These are phyloP conservation scores for Leersia perrieri DNA, from an alignment of 176 grass and related monocot species.

Conservation along the genomic window DNA sequence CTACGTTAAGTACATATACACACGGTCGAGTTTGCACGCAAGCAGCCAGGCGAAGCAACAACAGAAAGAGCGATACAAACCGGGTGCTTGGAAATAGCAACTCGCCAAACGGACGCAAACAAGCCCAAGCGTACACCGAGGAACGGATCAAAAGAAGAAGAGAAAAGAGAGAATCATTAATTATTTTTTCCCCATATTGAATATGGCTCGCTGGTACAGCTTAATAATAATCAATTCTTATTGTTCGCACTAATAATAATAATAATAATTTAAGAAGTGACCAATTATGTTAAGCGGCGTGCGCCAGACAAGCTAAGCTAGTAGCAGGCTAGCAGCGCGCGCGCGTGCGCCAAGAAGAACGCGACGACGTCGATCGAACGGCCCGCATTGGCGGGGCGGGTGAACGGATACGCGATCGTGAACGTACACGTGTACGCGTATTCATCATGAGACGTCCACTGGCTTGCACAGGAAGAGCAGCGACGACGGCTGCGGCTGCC, in stretches of 20 bases:
- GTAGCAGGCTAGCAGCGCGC: conserved; percentile 18
- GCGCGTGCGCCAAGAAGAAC: neutral
- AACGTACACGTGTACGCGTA: neutral
- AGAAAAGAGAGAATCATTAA: conserved; percentile 14
- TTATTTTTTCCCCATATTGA: conserved; percentile 16
- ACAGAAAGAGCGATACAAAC: conserved; percentile 44
- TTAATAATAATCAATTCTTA: conserved; percentile 10
- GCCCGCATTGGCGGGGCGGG: neutral
- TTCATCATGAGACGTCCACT: conserved; percentile 79
- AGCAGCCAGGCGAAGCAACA: conserved; percentile 44
- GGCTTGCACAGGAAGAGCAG: conserved; percentile 87
- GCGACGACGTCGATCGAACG: neutral
- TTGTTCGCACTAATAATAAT: neutral
- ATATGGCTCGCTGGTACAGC: conserved; percentile 35
- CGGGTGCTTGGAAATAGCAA: conserved; percentile 34
- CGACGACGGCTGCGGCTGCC: conserved; percentile 57
- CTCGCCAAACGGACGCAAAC: conserved; percentile 41
- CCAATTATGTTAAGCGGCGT: conserved; percentile 15
- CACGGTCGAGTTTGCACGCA: conserved; percentile 25
- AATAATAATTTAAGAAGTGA: too few species aligned
- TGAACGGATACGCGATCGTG: neutral
- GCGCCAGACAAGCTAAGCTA: neutral
- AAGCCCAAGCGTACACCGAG: conserved; percentile 29
- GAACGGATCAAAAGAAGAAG: neutral
- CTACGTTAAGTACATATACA: conserved; percentile 11